Percentiles rank a stretch among this genome's conserved stretches.
Conservation (phyloP, 2,329 filamentous ascomycete species). For the Penicillium griseofulvum region DNA sequence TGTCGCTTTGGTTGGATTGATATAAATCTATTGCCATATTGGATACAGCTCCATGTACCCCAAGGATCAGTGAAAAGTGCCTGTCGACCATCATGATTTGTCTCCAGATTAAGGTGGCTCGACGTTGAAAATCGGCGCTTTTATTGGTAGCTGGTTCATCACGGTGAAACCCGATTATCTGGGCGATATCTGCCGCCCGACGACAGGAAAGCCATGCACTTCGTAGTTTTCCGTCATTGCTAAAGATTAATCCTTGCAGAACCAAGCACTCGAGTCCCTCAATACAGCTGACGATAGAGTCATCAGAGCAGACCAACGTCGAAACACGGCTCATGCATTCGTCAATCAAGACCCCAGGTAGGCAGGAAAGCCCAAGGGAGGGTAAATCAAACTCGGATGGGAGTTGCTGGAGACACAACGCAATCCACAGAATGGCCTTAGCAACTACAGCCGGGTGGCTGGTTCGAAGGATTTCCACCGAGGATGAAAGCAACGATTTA, state of each 20-base stretch:
- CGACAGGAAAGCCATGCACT: conserved; percentile 14
- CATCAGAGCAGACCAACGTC: conserved; percentile 3
- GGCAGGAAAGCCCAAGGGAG: conserved; percentile 1
- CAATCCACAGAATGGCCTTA: conserved; percentile 9
- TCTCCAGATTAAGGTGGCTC: conserved; percentile 6
- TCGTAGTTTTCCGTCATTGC: conserved; percentile 11
- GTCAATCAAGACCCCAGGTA: conserved; percentile 2
- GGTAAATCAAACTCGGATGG: neutral
- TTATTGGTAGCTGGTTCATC: neutral
- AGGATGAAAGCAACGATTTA: neutral
- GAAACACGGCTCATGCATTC: conserved; percentile 2
- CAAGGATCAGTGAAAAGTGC: conserved; percentile 10
- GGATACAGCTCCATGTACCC: conserved; percentile 8
- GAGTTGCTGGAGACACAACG: conserved; percentile 11
- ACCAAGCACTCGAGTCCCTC: conserved; percentile 14
- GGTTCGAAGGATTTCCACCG: neutral
- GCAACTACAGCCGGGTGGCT: conserved; percentile 5
- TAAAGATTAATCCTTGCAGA: conserved; percentile 6
- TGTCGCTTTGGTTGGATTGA: neutral
- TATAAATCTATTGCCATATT: conserved; percentile 6
- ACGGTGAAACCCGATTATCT: conserved; percentile 11
- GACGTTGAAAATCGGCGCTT: neutral
- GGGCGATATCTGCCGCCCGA: conserved; percentile 6
- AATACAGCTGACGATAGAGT: conserved; percentile 6
- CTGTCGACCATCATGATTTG: conserved; percentile 8